Evolutionary conservation across 1,139 yeast genomes (phyloP), one percentile per base, ranked within the genome.

Genomic region (Meyerozyma smithsonii): DNA sequence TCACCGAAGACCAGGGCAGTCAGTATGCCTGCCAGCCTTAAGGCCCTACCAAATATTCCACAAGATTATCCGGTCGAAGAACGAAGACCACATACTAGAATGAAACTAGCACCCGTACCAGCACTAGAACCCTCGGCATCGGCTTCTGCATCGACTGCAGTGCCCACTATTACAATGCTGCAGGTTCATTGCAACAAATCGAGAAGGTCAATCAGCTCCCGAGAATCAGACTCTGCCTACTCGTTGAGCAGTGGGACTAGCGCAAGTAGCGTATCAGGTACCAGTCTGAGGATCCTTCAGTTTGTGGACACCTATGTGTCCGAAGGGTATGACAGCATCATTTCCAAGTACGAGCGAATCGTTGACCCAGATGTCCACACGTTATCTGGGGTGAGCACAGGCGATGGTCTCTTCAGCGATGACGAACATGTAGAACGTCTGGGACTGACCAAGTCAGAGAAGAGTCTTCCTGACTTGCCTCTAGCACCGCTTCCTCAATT

Each of bases 21-120:
- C 18, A 57, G 62, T 41, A 53, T 58, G 59, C 65, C 66, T 3
- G 42, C 43, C 10, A 6, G 20, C 25, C 30, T 28, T 16, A 20
- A 33, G 19, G 17, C 4, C 10, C 4, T 33, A 16, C 36, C 36
- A 4, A 16, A 4, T 7, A 8, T 14, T 8, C 36, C 36, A 20
- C 24, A 8, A 33, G 25, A 33, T n/a, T n/a, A n/a, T n/a, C n/a
- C n/a, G n/a, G n/a, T n/a, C n/a, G n/a, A n/a, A n/a, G n/a, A n/a
- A n/a, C n/a, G n/a, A n/a, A n/a, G n/a, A n/a, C n/a, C n/a, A n/a
- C n/a, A n/a, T n/a, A n/a, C n/a, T n/a, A n/a, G n/a, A n/a, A n/a
- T n/a, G n/a, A n/a, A n/a, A n/a, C n/a, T n/a, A n/a, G n/a, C n/a
- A n/a, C n/a, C n/a, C n/a, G n/a, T n/a, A n/a, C n/a, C n/a, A n/a